Evolutionary conservation across 2,329 filamentous ascomycete genomes (phyloP), one percentile per base, ranked within the genome.

Genomic region (Exutisphaerella laricina): DNA sequence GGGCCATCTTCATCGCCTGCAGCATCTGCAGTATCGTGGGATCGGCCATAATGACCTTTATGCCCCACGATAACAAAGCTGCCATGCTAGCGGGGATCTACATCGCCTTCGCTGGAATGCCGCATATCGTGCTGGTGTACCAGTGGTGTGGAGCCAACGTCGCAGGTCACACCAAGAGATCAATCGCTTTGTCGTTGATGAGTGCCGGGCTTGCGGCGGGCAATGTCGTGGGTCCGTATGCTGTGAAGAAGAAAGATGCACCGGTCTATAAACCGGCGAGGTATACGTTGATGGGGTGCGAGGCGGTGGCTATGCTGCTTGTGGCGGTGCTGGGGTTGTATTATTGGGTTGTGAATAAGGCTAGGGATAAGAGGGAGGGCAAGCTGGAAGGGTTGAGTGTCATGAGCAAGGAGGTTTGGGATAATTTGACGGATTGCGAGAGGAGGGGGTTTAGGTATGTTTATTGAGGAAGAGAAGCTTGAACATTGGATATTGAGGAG

Each of bases 121-220:
- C 29, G 10, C 46, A 44, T 7, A 23, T 43, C 3, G 44, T 43
- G 4, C 49, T 51, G 13, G 39, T 41, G 8, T 44, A 48, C 1
- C 55, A 57, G n/a, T 69, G 66, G 58, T 49, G 60, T 1, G 57
- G 57, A 1, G 59, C 60, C 5, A 67, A 88, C 54, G 70, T 84
- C n/a, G 83, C 79, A 16, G 84, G 84, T 0, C 81, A 85, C 53
- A 87, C 83, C 1, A 88, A 88, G 67, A 57, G 59, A 34, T 45
- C 41, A 2, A 33, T 47, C 20, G 42, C 83, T 2, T 86, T 86
- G 5, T 80, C 82, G 4, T 72, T 78, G 49, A 46, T 59, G 25
- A 54, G 58, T 30, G 56, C 56, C 5, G 44, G 55, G 8, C 53
- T 58, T 42, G 51, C 58, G 12, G 33, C 61, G 8, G 72, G 67